Base-by-base conservation (phyloP, 495 filamentous ascomycete genomes). In the Trichocladium antarcticum region DNA sequence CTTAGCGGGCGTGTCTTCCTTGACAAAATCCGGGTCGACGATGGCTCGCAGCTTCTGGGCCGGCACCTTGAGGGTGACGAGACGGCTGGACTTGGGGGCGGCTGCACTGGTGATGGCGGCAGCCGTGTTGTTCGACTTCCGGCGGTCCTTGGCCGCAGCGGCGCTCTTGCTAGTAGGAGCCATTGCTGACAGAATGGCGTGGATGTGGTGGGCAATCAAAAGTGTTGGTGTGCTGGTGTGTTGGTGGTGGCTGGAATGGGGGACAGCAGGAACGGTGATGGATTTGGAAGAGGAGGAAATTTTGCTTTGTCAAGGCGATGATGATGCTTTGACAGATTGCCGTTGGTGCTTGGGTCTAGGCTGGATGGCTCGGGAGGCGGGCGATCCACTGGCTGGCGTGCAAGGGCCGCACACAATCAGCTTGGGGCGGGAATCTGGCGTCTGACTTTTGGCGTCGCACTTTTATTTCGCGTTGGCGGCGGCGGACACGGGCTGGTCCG, bases 91-190 rank as follows among this genome's bases (percentile, higher is more conserved):
- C 54, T 68, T 67, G 48, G 59, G 39, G 9, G 56, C 29, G 17
- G 45, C 27, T 42, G 51, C 53, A 34, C 50, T 45, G 8, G 42
- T 47, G 28, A 31, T 37, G 24, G 54, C 29, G 17, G 54, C 45
- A 8, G 49, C 35, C 1, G 42, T 37, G 34, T 46, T 57, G 52
- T 43, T 53, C n/a, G 62, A 63, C 62, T 70, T 73, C 51, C 69
- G 68, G n/a, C 70, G 68, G 48, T 73, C 70, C 55, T 72, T 73
- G 60, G 54, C 50, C 55, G 61, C 57, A 47, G 63, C 49, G 14
- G 64, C 59, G 27, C 59, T 45, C 59, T 73, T 73, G 62, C 55
- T 60, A 10, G 57, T 58, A 27, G 70, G 59, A 50, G 69, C 54
- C 69, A 72, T 72, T 38, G 20, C 36, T 4, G 21, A 41, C 10